phyloP scores from a whole-genome alignment of 2,329 filamentous ascomycete species.

The Graphiopsis chlorocephala region DNA sequence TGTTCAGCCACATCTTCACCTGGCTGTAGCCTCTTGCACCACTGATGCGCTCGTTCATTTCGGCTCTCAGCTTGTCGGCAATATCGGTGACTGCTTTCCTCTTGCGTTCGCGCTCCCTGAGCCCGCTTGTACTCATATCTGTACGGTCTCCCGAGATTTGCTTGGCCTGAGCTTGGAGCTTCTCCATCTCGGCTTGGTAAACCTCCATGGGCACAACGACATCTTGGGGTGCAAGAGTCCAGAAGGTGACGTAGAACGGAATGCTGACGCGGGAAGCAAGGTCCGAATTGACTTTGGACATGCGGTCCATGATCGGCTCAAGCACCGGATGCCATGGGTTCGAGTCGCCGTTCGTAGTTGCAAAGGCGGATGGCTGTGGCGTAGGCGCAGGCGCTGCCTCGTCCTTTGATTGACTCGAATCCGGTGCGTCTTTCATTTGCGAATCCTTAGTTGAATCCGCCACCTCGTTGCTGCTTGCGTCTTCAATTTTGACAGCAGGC shows the following conservation, averaged over 20 bases:
- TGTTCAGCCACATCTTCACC: conserved; percentile 66
- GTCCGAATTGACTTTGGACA: conserved; percentile 59
- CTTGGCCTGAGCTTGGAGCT: conserved; percentile 64
- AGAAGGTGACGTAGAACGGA: conserved; percentile 86
- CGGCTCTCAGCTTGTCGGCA: conserved; percentile 67
- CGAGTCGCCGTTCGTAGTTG: conserved; percentile 7
- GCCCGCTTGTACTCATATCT: conserved; percentile 66
- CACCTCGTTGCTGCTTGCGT: conserved; percentile 21
- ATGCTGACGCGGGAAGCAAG: conserved; percentile 70
- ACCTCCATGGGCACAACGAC: conserved; percentile 71
- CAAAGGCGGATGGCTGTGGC: conserved; percentile 9
- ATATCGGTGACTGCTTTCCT: conserved; percentile 68
- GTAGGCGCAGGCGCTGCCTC: conserved; percentile 21
- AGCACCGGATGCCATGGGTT: conserved; percentile 66
- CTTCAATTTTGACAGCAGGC: conserved; percentile 16
- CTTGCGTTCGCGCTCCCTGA: conserved; percentile 65
- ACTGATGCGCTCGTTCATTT: conserved; percentile 68
- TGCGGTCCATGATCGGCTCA: conserved; percentile 67
- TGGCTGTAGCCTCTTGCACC: conserved; percentile 54
- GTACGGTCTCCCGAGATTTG: conserved; percentile 68
- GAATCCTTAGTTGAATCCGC: conserved; percentile 6
- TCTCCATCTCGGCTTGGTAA: conserved; percentile 73
- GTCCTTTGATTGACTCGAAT: conserved; percentile 34
- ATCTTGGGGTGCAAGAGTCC: conserved; percentile 83
- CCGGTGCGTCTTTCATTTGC: conserved; percentile 20